phyloP scores from a whole-genome alignment of 2,329 filamentous ascomycete species.

The Calonectria hongkongensis region DNA sequence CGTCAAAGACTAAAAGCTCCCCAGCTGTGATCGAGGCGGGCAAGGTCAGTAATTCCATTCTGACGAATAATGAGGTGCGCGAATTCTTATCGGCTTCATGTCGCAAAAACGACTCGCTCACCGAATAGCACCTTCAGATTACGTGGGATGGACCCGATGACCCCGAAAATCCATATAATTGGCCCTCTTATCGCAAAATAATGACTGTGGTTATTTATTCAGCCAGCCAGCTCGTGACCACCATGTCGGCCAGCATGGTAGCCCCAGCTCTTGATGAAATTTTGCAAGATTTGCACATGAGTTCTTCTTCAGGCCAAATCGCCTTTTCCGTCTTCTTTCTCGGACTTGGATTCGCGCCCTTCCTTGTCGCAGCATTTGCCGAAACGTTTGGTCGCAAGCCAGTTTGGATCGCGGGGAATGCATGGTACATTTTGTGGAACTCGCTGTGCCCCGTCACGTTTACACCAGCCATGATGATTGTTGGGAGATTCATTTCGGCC shows the following conservation, averaged over 20 bases:
- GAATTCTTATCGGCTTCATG: background rate
- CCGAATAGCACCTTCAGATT: background rate
- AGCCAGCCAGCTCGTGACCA: conserved; percentile 58
- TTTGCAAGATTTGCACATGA: conserved; percentile 56
- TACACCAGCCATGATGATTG: conserved; percentile 57
- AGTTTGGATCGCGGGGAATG: conserved; percentile 58
- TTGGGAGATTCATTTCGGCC: conserved; percentile 50
- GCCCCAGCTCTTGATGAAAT: conserved; percentile 60
- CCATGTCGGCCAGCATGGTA: conserved; percentile 62
- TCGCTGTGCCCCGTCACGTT: conserved; percentile 57
- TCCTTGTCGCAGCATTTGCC: conserved; percentile 58
- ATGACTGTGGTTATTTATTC: conserved; percentile 57
- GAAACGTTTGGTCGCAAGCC: conserved; percentile 60
- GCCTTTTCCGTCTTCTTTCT: conserved; percentile 61
- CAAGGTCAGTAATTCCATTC: background rate
- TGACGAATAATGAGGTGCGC: background rate
- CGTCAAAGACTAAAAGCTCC: background rate
- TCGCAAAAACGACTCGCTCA: background rate
- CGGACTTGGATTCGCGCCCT: conserved; percentile 59
- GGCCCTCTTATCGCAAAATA: conserved; percentile 63
- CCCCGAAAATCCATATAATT: conserved; percentile 78
- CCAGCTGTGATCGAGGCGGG: background rate
- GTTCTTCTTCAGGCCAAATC: conserved; percentile 52
- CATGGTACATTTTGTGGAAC: conserved; percentile 62
- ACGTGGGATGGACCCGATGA: conserved; percentile 73